Evolutionary conservation across 106 monocot species (phyloP).

Genomic region (Posidonia australis): DNA sequence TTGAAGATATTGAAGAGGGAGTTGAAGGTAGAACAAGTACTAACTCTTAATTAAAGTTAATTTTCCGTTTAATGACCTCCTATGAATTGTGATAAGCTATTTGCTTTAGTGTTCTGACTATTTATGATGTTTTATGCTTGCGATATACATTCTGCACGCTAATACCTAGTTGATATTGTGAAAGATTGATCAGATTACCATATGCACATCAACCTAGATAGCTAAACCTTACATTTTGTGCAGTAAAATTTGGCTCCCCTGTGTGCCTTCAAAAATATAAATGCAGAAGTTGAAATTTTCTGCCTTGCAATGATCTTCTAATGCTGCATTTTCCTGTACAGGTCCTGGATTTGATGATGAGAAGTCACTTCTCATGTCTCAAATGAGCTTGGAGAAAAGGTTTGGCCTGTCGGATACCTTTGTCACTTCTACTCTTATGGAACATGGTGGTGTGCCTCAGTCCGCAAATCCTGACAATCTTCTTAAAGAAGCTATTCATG

Average conservation of each 20-base stretch:
- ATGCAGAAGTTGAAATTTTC: neutral
- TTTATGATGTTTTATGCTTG: neutral
- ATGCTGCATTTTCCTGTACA: constrained; percentile 5
- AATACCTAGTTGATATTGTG: too few relatives aligned
- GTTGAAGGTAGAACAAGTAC: constrained; percentile 51
- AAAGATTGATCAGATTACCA: too few relatives aligned
- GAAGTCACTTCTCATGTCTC: constrained; percentile 56
- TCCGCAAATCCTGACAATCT: constrained; percentile 70
- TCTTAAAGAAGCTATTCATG: constrained; percentile 64
- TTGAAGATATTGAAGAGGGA: constrained; percentile 92
- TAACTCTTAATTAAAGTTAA: neutral
- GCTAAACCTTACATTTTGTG: too few relatives aligned
- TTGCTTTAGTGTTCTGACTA: too few relatives aligned
- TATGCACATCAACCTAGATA: too few relatives aligned
- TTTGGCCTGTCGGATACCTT: constrained; percentile 52
- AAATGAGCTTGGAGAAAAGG: constrained; percentile 63
- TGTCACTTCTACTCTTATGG: constrained; percentile 59
- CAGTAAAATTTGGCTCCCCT: too few relatives aligned
- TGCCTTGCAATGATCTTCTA: neutral
- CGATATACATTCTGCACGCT: neutral
- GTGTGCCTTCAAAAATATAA: too few relatives aligned
- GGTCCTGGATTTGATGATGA: constrained; percentile 67
- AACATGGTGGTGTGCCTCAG: constrained; percentile 82
- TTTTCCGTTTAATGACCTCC: neutral
- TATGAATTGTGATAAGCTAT: too few relatives aligned